phyloP scores from a whole-genome alignment of 2,329 filamentous ascomycete genomes.

The Lecanosticta acicola region DNA sequence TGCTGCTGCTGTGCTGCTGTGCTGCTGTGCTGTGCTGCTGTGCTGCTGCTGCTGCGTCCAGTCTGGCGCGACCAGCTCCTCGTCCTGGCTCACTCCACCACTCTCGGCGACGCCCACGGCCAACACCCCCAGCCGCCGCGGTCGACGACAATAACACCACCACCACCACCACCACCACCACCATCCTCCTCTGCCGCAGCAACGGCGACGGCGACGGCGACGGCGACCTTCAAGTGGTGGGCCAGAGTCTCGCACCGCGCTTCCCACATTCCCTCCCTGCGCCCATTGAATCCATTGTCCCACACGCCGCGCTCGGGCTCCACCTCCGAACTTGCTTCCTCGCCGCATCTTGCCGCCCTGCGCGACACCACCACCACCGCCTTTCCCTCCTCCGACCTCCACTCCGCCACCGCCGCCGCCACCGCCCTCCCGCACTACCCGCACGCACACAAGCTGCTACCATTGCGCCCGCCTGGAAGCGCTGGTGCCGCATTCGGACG shows the following conservation, averaged over 20 bases:
- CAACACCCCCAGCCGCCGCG: no score
- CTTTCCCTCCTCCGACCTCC: background rate
- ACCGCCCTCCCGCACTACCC: background rate
- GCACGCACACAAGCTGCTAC: background rate
- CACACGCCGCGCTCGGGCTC: background rate
- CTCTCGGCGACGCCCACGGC: no score
- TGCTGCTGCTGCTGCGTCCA: no score
- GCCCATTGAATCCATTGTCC: background rate
- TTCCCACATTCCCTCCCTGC: slow-evolving; percentile 23
- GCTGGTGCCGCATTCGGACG: slow-evolving; percentile 9
- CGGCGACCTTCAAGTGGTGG: slow-evolving; percentile 11
- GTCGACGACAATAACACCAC: no score
- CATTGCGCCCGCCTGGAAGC: slow-evolving; percentile 1
- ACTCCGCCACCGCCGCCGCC: background rate
- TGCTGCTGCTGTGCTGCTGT: no score
- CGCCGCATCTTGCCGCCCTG: slow-evolving; percentile 6
- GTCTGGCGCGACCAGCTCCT: no score
- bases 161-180: no score
- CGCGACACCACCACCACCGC: background rate
- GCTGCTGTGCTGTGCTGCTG: no score
- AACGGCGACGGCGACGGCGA: no score
- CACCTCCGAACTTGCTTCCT: no score
- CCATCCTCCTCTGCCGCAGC: no score
- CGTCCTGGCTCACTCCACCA: no score
- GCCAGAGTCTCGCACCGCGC: slow-evolving; percentile 27